A percentile compares a stretch with the other conserved stretches of the same genome.
Conservation (phyloP, 225 moss, liverwort and hornwort species). For the Sphagnum tenellum region DNA sequence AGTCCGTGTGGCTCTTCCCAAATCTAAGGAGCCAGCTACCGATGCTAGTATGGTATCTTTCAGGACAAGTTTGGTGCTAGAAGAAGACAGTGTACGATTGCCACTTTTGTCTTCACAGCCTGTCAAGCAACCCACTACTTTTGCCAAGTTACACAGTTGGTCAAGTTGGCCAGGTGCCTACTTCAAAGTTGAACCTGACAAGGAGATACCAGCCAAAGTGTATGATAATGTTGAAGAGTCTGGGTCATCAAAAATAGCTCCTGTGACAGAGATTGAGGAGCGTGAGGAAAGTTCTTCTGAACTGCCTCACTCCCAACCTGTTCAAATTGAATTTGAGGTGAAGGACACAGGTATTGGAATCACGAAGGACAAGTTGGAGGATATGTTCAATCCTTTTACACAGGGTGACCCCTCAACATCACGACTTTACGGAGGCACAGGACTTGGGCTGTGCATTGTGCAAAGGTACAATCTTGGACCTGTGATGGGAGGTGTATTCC, state of each 20-base stretch:
- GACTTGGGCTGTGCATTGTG: constrained; percentile 84
- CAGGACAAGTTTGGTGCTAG: no score
- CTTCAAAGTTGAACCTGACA: constrained; percentile 28
- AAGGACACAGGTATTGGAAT: constrained; percentile 82
- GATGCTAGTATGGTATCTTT: no score
- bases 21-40: no score
- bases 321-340: constrained; percentile 59
- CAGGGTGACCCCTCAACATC: constrained; percentile 89
- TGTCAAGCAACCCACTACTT: constrained; percentile 16
- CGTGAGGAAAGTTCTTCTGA: not conserved
- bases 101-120: constrained; percentile 17
- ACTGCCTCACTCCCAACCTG: not conserved
- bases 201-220: constrained; percentile 16
- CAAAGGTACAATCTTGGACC: constrained; percentile 40
- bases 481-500: no score
- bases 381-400: constrained; percentile 86
- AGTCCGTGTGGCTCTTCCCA: constrained; percentile 34
- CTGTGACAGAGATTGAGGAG: constrained; percentile 12
- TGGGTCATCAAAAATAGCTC: constrained; percentile 20
- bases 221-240: constrained; percentile 24
- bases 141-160: constrained; percentile 63
- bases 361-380: constrained; percentile 50
- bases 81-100: not conserved
- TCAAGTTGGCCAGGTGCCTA: constrained; percentile 77
- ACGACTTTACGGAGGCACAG: constrained; percentile 83